Conservation (phyloP, 2,329 filamentous ascomycete species). For the Allantophomopsis lycopodina region DNA sequence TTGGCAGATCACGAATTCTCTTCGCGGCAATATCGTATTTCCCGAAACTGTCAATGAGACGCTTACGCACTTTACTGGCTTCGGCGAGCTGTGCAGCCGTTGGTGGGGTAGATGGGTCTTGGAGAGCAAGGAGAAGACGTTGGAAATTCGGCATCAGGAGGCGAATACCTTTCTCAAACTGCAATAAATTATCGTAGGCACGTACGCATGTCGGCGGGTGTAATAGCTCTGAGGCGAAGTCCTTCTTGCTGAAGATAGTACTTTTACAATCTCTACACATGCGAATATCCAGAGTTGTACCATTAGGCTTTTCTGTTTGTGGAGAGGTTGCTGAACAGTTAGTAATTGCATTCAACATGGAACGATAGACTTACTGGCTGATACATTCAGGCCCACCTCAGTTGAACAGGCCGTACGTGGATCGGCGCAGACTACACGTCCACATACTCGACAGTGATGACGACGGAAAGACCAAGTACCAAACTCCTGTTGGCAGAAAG, state of each 20-base stretch:
- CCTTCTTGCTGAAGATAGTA: conserved; percentile 53
- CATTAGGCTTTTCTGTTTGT: conserved; percentile 32
- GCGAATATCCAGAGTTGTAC: conserved; percentile 65
- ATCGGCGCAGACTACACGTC: conserved; percentile 86
- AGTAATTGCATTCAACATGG: conserved; percentile 2
- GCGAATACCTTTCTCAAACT: conserved; percentile 60
- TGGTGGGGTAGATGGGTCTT: conserved; percentile 44
- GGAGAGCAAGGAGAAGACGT: conserved; percentile 45
- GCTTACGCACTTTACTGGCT: conserved; percentile 56
- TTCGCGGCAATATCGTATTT: conserved; percentile 58
- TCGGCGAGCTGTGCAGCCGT: conserved; percentile 42
- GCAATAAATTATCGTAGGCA: conserved; percentile 52
- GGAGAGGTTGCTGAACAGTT: conserved; percentile 18
- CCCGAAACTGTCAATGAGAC: conserved; percentile 57
- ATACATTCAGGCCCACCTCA: conserved; percentile 70
- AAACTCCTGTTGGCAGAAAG: conserved; percentile 94
- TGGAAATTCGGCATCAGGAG: conserved; percentile 57
- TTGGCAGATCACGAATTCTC: conserved; percentile 53
- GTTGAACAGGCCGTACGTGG: conserved; percentile 70
- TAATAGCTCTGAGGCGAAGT: conserved; percentile 46
- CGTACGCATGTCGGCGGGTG: conserved; percentile 46
- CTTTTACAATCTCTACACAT: conserved; percentile 84
- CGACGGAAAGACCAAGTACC: conserved; percentile 83
- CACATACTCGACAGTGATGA: conserved; percentile 91
- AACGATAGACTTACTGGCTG: conserved; percentile 34